These are phyloP conservation scores for Ustilago curta DNA, from an alignment of 1,284 basidiomycete species.

Conservation along the genomic window DNA sequence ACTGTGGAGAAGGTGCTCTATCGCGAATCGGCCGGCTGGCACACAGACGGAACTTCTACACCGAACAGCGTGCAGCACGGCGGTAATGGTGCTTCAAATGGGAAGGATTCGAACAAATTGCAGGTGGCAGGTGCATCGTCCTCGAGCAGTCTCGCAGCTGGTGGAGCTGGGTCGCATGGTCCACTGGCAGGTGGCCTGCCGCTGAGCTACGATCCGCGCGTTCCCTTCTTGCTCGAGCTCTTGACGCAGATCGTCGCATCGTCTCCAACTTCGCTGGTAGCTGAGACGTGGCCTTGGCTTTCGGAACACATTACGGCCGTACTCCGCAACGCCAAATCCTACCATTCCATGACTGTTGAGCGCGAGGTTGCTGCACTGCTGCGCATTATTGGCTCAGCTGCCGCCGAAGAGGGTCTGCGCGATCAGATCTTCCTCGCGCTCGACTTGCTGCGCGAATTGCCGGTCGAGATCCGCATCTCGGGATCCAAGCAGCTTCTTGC, in stretches of 20 bases:
- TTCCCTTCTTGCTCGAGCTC: constrained; percentile 91
- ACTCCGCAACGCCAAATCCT: constrained; percentile 80
- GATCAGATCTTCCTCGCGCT: constrained; percentile 95
- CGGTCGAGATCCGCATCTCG: constrained; percentile 80
- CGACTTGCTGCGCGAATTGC: constrained; percentile 85
- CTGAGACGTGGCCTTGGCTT: constrained; percentile 89
- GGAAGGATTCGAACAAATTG: constrained; percentile 65
- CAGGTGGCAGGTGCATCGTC: constrained; percentile 26
- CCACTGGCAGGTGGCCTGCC: constrained; percentile 51
- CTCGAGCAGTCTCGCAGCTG: constrained; percentile 22
- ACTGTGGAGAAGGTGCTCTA: constrained; percentile 76
- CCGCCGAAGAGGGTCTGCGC: constrained; percentile 72
- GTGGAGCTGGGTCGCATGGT: constrained; percentile 15
- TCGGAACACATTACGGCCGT: constrained; percentile 90
- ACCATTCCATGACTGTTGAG: constrained; percentile 90
- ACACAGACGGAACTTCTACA: constrained; percentile 61
- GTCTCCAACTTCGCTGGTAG: constrained; percentile 78
- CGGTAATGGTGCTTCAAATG: constrained; percentile 1
- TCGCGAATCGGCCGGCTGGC: constrained; percentile 26
- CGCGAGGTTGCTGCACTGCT: constrained; percentile 82
- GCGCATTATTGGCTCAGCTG: constrained; percentile 43
- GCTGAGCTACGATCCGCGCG: constrained; percentile 91
- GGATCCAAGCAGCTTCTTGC: constrained; percentile 90
- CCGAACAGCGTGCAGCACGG: constrained; percentile 40
- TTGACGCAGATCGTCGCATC: constrained; percentile 84